Percentiles rank a stretch among this genome's conserved stretches.
Conservation (phyloP, 495 filamentous ascomycete genomes). For the Parathielavia hyrcaniae region DNA sequence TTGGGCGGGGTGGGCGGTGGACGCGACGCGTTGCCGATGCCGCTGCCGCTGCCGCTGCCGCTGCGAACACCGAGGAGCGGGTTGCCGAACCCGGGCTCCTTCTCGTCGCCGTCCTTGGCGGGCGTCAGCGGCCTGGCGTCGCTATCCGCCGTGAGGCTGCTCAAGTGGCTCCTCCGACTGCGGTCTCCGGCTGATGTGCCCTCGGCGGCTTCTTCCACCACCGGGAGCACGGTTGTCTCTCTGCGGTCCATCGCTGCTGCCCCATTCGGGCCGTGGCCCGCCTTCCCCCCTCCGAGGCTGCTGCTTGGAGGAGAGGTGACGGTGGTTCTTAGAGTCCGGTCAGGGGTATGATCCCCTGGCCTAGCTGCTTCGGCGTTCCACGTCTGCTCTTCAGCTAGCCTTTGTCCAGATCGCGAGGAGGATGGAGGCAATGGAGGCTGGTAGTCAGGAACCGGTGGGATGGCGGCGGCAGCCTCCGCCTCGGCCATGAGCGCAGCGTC, state of each 20-base stretch:
- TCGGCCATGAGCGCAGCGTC: constrained; percentile 41
- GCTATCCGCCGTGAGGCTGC: constrained; percentile 36
- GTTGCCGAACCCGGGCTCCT: constrained; percentile 41
- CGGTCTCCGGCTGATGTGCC: constrained; percentile 59
- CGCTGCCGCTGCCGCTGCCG: constrained; percentile 32
- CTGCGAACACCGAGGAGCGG: constrained; percentile 34
- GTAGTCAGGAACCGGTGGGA: constrained; percentile 42
- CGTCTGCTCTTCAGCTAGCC: constrained; percentile 37
- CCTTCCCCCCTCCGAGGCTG: constrained; percentile 46
- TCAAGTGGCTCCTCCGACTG: constrained; percentile 38
- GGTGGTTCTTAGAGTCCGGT: constrained; percentile 45
- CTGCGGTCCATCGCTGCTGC: constrained; percentile 44
- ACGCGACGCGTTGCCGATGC: constrained; percentile 26
- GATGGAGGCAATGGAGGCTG: constrained; percentile 41
- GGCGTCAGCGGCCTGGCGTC: constrained; percentile 42
- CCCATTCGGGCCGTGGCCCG: constrained; percentile 47
- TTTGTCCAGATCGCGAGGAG: constrained; percentile 40
- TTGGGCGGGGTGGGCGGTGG: constrained; percentile 44
- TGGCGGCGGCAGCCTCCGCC: constrained; percentile 26
- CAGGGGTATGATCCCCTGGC: constrained; percentile 46
- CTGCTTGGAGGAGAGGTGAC: constrained; percentile 39
- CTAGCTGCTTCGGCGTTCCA: constrained; percentile 32
- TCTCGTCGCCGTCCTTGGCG: constrained; percentile 36
- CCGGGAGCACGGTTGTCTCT: constrained; percentile 67
- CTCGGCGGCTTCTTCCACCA: constrained; percentile 88